Evolutionary conservation across 208 protist genomes (phyloP).

Genomic region (Crithidia fasciculata): DNA sequence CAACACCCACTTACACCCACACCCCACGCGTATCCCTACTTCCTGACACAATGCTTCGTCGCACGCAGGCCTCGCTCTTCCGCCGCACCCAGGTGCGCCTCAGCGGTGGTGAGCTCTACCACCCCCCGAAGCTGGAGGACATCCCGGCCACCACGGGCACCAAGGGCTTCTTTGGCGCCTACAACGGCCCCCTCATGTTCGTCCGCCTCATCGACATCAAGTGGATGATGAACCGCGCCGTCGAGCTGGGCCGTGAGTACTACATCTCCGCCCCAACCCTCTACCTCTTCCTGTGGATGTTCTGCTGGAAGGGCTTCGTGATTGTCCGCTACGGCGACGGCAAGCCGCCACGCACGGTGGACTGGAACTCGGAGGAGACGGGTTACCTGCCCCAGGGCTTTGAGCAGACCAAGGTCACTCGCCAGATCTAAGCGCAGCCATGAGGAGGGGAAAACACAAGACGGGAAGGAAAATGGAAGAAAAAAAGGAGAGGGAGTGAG

Average conservation of each 20-base stretch:
- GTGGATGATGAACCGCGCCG: constrained; percentile 92
- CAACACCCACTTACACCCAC: too few species aligned
- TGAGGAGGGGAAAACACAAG: neutral
- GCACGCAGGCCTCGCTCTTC: constrained; percentile 67
- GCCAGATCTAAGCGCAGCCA: constrained; percentile 43
- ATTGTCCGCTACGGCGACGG: constrained; percentile 83
- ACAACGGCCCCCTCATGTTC: constrained; percentile 67
- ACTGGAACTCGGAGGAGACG: constrained; percentile 90
- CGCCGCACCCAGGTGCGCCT: constrained; percentile 72
- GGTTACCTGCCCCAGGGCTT: constrained; percentile 82
- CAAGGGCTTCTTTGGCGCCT: constrained; percentile 80
- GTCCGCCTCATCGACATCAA: constrained; percentile 87
- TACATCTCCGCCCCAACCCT: constrained; percentile 86
- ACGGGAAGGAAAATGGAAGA: neutral
- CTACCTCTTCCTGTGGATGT: constrained; percentile 84
- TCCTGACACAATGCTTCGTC: constrained; percentile 69
- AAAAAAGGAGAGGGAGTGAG: neutral
- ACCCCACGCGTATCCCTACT: too few species aligned
- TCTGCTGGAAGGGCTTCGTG: constrained; percentile 83
- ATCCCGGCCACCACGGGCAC: constrained; percentile 62
- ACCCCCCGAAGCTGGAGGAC: constrained; percentile 81
- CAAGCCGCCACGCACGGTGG: constrained; percentile 81
- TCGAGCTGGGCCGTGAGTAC: constrained; percentile 85
- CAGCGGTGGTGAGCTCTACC: constrained; percentile 86
- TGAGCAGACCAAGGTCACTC: constrained; percentile 68